phyloP scores from a whole-genome alignment of 176 grass and related monocot genomes.

The Eragrostis nindensis region DNA sequence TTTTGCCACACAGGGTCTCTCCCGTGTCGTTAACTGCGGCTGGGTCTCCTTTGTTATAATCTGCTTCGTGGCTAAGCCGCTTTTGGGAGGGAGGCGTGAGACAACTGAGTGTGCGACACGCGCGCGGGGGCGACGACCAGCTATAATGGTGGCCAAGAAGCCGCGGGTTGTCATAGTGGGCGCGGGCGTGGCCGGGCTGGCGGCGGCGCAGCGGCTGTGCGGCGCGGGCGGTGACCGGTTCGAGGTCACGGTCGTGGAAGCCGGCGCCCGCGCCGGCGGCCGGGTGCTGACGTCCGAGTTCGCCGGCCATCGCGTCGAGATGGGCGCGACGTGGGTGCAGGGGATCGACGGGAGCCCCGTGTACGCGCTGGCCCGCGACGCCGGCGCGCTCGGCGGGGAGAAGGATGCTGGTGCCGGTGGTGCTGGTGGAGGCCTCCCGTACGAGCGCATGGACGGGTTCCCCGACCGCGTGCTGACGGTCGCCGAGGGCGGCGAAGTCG shows the following conservation, averaged over 20 bases:
- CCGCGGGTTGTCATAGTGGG: slow-evolving; percentile 68
- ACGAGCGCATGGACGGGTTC: slow-evolving; percentile 94
- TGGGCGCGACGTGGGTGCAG: slow-evolving; percentile 93
- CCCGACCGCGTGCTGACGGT: slow-evolving; percentile 66
- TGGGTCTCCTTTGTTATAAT: background rate
- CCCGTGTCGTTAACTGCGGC: too few relatives aligned
- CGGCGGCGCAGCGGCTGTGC: slow-evolving; percentile 69
- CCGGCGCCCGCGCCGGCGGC: slow-evolving; percentile 57
- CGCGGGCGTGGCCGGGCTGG: slow-evolving; percentile 79
- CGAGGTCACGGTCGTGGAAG: slow-evolving; percentile 75
- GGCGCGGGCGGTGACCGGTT: slow-evolving; percentile 49
- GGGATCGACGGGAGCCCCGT: slow-evolving; percentile 81
- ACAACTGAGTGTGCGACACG: background rate
- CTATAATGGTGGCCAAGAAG: slow-evolving; percentile 61
- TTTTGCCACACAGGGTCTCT: too few relatives aligned
- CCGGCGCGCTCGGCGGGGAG: slow-evolving; percentile 39
- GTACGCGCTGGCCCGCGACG: slow-evolving; percentile 57
- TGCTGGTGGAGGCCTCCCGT: slow-evolving; percentile 9
- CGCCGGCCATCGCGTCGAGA: slow-evolving; percentile 72
- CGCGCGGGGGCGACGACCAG: background rate
- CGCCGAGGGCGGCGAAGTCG: slow-evolving; percentile 62
- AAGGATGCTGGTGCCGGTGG: background rate
- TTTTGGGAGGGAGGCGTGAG: background rate
- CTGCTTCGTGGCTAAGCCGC: background rate
- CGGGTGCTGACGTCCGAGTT: slow-evolving; percentile 75